Percentiles rank a stretch among this genome's conserved stretches.
phyloP scores from a whole-genome alignment of 495 filamentous ascomycete species.

The Talaromyces ruber region DNA sequence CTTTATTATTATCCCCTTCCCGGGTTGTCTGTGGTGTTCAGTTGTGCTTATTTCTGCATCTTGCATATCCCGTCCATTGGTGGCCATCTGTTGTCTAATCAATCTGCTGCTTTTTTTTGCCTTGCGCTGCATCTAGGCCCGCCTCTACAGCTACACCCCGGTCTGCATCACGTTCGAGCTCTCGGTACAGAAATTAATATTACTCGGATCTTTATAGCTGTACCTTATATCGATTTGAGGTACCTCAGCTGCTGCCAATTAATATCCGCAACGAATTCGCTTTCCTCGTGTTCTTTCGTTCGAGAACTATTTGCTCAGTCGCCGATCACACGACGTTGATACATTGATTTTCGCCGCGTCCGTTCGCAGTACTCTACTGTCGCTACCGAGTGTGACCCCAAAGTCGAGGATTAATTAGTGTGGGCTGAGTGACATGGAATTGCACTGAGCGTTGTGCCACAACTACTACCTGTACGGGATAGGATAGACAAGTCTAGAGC shows the following conservation, averaged over 20 bases:
- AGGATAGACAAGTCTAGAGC: conserved; percentile 1
- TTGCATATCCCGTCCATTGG: conserved; percentile 12
- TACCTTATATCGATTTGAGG: background rate
- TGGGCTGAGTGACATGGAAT: conserved; percentile 5
- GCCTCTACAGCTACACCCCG: background rate
- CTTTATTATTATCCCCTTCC: background rate
- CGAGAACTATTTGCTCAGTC: background rate
- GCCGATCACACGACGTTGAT: background rate
- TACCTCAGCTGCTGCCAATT: background rate
- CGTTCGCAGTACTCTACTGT: conserved; percentile 17
- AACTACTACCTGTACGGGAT: conserved; percentile 1
- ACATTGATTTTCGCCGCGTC: background rate
- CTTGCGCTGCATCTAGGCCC: conserved; percentile 7
- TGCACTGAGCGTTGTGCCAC: background rate
- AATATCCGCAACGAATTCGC: background rate
- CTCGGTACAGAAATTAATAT: background rate
- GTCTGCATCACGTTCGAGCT: background rate
- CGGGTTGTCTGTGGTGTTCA: background rate
- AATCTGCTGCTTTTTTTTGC: conserved; percentile 5
- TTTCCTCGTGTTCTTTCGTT: background rate
- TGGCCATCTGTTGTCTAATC: conserved; percentile 9
- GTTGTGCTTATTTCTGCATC: conserved; percentile 5
- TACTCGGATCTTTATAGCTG: background rate
- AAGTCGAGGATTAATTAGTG: background rate
- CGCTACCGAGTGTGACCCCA: conserved; percentile 5